Evolutionary conservation across 2,329 filamentous ascomycete species (phyloP), one percentile per base, ranked within the genome.

Genomic region (Microdochium bolleyi): DNA sequence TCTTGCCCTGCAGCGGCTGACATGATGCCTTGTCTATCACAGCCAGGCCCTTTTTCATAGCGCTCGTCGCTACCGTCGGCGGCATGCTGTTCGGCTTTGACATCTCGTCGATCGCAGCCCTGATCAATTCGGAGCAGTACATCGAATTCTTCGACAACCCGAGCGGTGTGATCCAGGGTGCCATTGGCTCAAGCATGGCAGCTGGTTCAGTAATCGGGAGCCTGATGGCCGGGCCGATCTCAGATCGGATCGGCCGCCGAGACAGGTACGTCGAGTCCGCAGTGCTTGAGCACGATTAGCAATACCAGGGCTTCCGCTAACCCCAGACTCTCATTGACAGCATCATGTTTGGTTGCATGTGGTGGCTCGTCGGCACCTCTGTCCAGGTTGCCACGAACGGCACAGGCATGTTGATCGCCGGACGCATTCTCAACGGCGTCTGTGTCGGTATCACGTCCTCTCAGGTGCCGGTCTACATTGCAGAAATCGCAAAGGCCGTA

Each of bases 401-500:
- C 52, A 67, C 85, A 38, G 73, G 69, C 3, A 75, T 80, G 53
- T 62, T 85, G 8, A 75, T 79, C 50, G 75, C 72, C 21, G 78
- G 78, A 7, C 75, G 78, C 50, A 70, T 85, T 56, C 75, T 88
- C 62, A 85, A 84, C 59, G 84, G 84, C 52, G 65, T 87, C 46
- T 77, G 79, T 50, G 83, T 87, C 52, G 84, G 84, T 59, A 84
- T 86, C 62, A 83, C 79, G 55, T 85, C 81, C 37, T 80, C 83
- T 2, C 83, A 86, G 61, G 83, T 85, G 2, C 83, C 84, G 3
- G 83, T 87, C 30, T 88, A 87, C 62, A 78, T 87, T 22, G 78
- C 83, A 22, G 85, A 88, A 63, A 74, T 88, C 27, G 80, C 84
- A 19, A 79, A 79, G 49, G 56, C 59, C 44, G 62, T 64, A 60